phyloP scores from a whole-genome alignment of 2,329 filamentous ascomycete species.

The Aspergillus bombycis region DNA sequence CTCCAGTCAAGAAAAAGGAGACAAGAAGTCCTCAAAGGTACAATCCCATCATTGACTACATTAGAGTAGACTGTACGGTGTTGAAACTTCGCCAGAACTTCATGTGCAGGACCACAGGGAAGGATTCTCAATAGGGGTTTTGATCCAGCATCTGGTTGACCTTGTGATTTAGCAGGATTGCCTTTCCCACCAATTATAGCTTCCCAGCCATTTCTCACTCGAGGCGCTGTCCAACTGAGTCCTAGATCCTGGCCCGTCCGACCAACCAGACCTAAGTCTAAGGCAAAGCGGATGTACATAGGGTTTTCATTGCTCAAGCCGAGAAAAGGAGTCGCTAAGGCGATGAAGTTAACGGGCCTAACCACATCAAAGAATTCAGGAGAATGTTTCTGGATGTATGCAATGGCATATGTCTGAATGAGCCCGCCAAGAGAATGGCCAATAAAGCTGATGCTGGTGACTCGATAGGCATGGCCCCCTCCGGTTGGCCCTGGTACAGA shows the following conservation, averaged over 20 bases:
- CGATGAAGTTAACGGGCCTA: constrained; percentile 85
- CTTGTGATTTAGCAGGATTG: constrained; percentile 58
- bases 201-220: constrained; percentile 84
- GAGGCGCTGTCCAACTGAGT: constrained; percentile 87
- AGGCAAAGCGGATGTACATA: constrained; percentile 92
- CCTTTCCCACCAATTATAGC: constrained; percentile 81
- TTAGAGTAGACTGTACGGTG: constrained; percentile 95
- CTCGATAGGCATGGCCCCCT: constrained; percentile 67
- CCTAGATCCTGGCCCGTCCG: constrained; percentile 93
- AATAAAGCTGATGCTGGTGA: constrained; percentile 94
- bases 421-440: constrained; percentile 89
- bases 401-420: constrained; percentile 90
- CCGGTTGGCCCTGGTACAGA: constrained; percentile 45
- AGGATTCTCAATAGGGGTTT: constrained; percentile 88
- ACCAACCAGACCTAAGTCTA: constrained; percentile 96
- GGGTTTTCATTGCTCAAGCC: constrained; percentile 97
- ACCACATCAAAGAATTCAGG: constrained; percentile 87
- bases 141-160: constrained; percentile 70
- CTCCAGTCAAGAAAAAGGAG: constrained; percentile 97
- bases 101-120: constrained; percentile 87
- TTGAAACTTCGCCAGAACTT: constrained; percentile 81
- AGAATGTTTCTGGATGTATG: constrained; percentile 95
- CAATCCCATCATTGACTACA: constrained; percentile 96
- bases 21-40: constrained; percentile 91
- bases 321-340: constrained; percentile 82